Evolutionary conservation across 805 yeast species (phyloP).

Genomic region (Wickerhamiella galacta): DNA sequence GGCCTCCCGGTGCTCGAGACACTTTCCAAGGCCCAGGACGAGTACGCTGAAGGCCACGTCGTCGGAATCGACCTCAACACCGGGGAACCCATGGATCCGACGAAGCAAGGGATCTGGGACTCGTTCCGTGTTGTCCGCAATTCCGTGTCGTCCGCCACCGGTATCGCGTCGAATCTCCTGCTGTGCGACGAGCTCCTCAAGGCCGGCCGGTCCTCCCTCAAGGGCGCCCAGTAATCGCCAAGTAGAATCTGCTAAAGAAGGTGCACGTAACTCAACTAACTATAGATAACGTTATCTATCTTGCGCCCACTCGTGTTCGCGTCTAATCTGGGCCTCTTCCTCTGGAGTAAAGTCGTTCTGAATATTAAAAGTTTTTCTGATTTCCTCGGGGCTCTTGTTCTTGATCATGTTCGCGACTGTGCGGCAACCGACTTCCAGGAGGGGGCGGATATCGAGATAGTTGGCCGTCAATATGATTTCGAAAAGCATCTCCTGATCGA

Average conservation of each 20-base stretch:
- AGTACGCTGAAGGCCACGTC: constrained; percentile 43
- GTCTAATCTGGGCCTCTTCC: constrained; percentile 31
- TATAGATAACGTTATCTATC: constrained; percentile 14
- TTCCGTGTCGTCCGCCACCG: constrained; percentile 81
- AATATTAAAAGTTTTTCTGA: constrained; percentile 29
- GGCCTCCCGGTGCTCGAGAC: constrained; percentile 90
- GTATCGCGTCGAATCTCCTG: constrained; percentile 80
- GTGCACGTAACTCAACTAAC: neutral
- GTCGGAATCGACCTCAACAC: constrained; percentile 83
- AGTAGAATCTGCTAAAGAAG: neutral
- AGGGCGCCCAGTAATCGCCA: constrained; percentile 25
- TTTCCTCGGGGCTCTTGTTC: constrained; percentile 31
- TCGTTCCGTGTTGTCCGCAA: constrained; percentile 87
- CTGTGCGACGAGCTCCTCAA: constrained; percentile 90
- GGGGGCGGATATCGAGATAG: constrained; percentile 29
- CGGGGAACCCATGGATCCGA: constrained; percentile 94
- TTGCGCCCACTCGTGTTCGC: constrained; percentile 32
- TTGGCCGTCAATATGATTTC: constrained; percentile 33
- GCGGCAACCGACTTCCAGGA: constrained; percentile 32
- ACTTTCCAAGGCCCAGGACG: constrained; percentile 78
- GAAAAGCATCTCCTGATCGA: constrained; percentile 51
- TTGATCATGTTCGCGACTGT: constrained; percentile 34
- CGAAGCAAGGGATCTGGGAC: constrained; percentile 92
- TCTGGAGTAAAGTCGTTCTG: constrained; percentile 32
- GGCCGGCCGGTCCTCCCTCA: constrained; percentile 90